Base-by-base conservation (phyloP, 805 yeast species). In the Starmerella geochares region DNA sequence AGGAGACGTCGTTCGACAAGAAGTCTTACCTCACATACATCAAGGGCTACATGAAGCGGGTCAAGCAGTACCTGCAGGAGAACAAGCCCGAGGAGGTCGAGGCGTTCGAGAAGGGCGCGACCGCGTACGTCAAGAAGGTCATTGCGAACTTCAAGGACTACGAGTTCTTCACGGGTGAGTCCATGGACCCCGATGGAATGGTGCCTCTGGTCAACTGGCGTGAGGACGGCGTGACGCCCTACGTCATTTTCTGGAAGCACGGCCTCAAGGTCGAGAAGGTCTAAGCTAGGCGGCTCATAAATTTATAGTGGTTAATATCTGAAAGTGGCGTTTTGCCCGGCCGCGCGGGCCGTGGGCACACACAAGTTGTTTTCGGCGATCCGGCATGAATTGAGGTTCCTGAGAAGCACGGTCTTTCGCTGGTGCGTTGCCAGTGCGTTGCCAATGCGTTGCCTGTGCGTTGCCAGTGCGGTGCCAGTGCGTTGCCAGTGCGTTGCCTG, bases 141-240 rank as follows among this genome's bases (percentile, higher is more conserved):
- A 72, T 92, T 65, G 83, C 81, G 66, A 83, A 88, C 73, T 92
- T 92, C 92, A 83, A 83, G 70, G 98, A 92, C 81, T 92, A 94
- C 94, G 98, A 92, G 70, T 92, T 92, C 80, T 92, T 74, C 88
- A 90, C 96, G 63, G 97, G 98, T 79, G 97, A 90, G 78, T 84
- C 95, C 69, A 92, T 92, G 98, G 96, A 92, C 81, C 98, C 98
- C 72, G 98, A 92, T 74, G 98, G 83, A 63, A 92, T 92, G 98
- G 75, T 92, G 68, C 86, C 87, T 63, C 80, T 92, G 72, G 84
- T 92, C 74, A 92, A 92, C 94, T 92, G 90, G 87, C 94, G 98
- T 77, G 98, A 92, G 78, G 97, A 92, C 71, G 98, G 98, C 78
- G 77, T 81, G 65, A 92, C 98, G 63, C 98, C 98, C 69, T 92